Evolutionary conservation across 306 rosid species (phyloP).

Genomic region (Lablab purpureus): DNA sequence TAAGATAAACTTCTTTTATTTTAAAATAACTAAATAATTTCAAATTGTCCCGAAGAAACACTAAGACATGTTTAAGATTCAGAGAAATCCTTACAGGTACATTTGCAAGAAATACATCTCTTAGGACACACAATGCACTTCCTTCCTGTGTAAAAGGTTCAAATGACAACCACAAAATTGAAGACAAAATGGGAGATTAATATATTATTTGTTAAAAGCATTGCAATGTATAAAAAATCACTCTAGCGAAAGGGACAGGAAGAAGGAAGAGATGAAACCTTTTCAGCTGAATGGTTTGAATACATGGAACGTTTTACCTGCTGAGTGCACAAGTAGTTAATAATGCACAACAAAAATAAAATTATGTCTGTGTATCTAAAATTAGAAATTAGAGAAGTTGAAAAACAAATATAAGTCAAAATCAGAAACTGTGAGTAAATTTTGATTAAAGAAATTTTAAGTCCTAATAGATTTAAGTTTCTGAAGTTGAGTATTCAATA

Average conservation of each 20-base stretch:
- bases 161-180: slow-evolving; percentile 30
- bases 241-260: neutral
- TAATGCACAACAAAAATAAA: neutral
- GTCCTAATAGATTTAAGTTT: too few species aligned
- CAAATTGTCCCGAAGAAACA: slow-evolving; percentile 22
- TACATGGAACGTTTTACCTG: slow-evolving; percentile 63
- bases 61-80: slow-evolving; percentile 16
- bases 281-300: slow-evolving; percentile 51
- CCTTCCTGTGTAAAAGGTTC: slow-evolving; percentile 59
- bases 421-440: too few species aligned
- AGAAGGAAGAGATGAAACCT: slow-evolving; percentile 58
- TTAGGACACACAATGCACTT: slow-evolving; percentile 62
- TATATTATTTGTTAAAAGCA: slow-evolving; percentile 25
- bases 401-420: too few species aligned
- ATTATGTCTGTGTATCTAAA: neutral
- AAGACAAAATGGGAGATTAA: neutral
- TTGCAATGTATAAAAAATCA: slow-evolving; percentile 36
- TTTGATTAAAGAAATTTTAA: too few species aligned
- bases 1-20: too few species aligned
- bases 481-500: too few species aligned
- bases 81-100: slow-evolving; percentile 67
- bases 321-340: slow-evolving; percentile 36
- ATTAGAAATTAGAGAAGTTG: too few species aligned
- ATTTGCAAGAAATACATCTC: slow-evolving; percentile 80
- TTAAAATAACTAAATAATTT: too few species aligned